Base-by-base conservation (phyloP, 768 basidiomycete species). In the Tricholoma flavovirens region DNA sequence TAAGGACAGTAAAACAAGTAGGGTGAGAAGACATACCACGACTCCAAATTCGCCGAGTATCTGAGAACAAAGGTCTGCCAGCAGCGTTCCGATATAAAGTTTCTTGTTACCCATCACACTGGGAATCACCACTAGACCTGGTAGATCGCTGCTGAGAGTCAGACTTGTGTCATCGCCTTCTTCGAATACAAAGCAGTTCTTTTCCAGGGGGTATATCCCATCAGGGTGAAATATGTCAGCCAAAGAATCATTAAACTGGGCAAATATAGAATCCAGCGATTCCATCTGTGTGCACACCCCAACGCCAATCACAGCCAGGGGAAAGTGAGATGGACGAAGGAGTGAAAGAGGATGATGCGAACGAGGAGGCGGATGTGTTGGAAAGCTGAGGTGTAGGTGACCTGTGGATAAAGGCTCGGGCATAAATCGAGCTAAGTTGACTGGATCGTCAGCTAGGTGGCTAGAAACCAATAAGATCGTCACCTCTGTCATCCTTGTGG, bases 21-120 rank as follows among this genome's bases (percentile, higher is more conserved):
- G 9, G 49, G 55, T 49, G 51, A 5, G 29, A 50, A 36, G 52
- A 51, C 33, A 58, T 62, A 97, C 96, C 75, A 97, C 69, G 35
- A 83, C 80, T 35, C 92, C 88, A 61, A 98, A 88, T 68, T 93
- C 92, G 19, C 83, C 83, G 21, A 99, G 75, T 49, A 98, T 82
- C 59, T 88, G 84, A 32, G 93, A 93, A 61, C 92, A 94, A 17
- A 97, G 71, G 65, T 93, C 93, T 15, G 92, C 93, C 54, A 99
- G 71, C 40, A 98, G 73, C 15, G 93, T 93, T 29, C 91, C 90
- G 53, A 98, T 78, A 67, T 95, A 94, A 29, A 92, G 70, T 62
- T 83, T 88, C 68, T 93, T 90, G 64, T 95, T 93, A 5, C 88
- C 89, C 83, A 93, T 90, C 62, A 85, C 81, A 59, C 80, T 83